Conservation (phyloP, 2,329 filamentous ascomycete species). For the Alternaria sp. region DNA sequence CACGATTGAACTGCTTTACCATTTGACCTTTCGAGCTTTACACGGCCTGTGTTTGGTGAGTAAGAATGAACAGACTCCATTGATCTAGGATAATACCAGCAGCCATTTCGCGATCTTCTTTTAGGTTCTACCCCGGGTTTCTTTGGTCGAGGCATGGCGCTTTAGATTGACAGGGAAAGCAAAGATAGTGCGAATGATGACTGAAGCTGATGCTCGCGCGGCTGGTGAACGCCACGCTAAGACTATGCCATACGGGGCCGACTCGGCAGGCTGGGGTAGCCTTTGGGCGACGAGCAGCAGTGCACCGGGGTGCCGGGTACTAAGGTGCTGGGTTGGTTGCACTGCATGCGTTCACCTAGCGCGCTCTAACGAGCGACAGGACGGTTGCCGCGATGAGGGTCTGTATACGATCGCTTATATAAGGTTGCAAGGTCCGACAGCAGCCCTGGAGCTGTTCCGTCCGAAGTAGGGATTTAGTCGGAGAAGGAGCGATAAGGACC, state of each 20-base stretch:
- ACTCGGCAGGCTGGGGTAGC: slow-evolving; percentile 7
- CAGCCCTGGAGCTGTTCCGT: neutral
- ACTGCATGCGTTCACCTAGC: slow-evolving; percentile 10
- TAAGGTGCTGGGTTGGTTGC: slow-evolving; percentile 2
- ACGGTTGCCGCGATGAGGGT: neutral
- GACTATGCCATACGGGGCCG: slow-evolving; percentile 2
- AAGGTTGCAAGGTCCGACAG: neutral
- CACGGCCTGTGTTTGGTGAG: slow-evolving; percentile 66
- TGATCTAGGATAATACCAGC: slow-evolving; percentile 59
- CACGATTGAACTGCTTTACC: slow-evolving; percentile 50
- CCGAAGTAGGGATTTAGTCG: neutral
- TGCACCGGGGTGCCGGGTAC: slow-evolving; percentile 11
- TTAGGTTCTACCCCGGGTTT: slow-evolving; percentile 70
- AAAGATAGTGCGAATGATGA: neutral
- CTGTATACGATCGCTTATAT: neutral
- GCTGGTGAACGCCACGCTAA: neutral
- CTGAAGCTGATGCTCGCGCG: neutral
- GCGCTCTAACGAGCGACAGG: slow-evolving; percentile 13
- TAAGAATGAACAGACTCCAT: neutral
- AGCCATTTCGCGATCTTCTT: slow-evolving; percentile 70
- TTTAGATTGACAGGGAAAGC: neutral
- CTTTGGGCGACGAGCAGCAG: neutral
- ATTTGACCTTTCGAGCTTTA: slow-evolving; percentile 81
- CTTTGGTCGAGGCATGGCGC: slow-evolving; percentile 68
- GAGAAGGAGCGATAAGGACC: slow-evolving; percentile 15